Evolutionary conservation across 768 basidiomycete genomes (phyloP), one percentile per base, ranked within the genome.

Genomic region (Phaeolepiota aurea): DNA sequence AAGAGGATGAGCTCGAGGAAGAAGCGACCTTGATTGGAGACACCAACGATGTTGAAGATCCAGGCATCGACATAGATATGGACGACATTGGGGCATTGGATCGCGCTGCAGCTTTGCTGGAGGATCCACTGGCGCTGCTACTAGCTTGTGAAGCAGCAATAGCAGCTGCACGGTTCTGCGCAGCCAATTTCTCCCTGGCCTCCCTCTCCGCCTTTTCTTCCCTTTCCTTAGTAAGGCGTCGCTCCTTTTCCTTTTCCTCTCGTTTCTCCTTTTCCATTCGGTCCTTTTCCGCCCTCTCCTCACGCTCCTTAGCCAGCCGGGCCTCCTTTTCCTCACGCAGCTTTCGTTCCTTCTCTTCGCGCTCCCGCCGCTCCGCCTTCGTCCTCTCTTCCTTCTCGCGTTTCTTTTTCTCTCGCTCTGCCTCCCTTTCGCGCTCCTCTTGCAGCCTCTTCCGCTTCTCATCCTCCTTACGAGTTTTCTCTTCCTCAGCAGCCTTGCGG

Each of bases 401-500:
- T 62, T 59, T 49, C 65, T 51, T 50, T 62, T 67, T 46, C 67
- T 68, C 53, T 61, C 65, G 50, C 69, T 66, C 32, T 62, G 51
- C 32, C 61, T 59, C 18, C 70, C 71, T 32, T 68, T 68, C 45
- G 70, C 71, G 36, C 67, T 63, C 39, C 67, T 69, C 42, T 76
- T 75, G 38, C 77, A 14, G 15, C 5, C 80, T 37, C 71, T 72
- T 44, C 77, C 76, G 69, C 44, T 65, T 76, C 50, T 87, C 82
- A 54, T 87, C 92, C 32, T 91, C 90, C 54, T 82, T 87, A 42
- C 79, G 74, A 32, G 72, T 66, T 51, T 76, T 81, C 60, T 93
- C 91, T 54, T 94, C 92, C 44, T 92, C 89, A 20, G 75, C 74
- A 39, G 74, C 78, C 56, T 82, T 82, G 44, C 81, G 80, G 43